phyloP scores from a whole-genome alignment of 495 filamentous ascomycete species.

The Aspergillus biplanus region DNA sequence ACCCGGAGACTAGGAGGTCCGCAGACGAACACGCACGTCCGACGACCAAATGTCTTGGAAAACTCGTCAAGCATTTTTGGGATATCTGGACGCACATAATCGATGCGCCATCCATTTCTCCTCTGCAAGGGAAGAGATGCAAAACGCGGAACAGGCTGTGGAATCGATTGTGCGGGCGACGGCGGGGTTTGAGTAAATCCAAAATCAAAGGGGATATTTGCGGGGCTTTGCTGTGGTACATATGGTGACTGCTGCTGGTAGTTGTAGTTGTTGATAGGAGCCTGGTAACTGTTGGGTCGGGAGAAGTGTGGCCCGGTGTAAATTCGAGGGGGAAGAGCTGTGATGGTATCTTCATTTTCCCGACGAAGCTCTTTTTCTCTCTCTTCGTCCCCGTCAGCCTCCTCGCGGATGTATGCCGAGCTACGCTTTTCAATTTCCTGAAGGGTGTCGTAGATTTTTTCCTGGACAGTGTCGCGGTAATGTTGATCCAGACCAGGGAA shows the following conservation, averaged over 20 bases:
- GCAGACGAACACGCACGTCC: slow-evolving; percentile 93
- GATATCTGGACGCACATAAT: slow-evolving; percentile 91
- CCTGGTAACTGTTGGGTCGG: slow-evolving; percentile 9
- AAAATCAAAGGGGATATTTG: slow-evolving; percentile 37
- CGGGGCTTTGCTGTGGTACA: slow-evolving; percentile 11
- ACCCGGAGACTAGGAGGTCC: slow-evolving; percentile 85
- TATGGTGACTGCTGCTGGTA: slow-evolving; percentile 6
- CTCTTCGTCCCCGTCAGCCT: slow-evolving; percentile 78
- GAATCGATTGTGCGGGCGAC: slow-evolving; percentile 5
- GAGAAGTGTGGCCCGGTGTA: slow-evolving; percentile 24
- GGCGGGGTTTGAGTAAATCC: slow-evolving; percentile 28
- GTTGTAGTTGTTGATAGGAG: slow-evolving; percentile 9
- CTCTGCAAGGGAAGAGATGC: slow-evolving; percentile 73
- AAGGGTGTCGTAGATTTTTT: slow-evolving; percentile 81
- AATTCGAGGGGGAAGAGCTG: slow-evolving; percentile 65
- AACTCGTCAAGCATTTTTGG: slow-evolving; percentile 80
- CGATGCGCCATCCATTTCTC: slow-evolving; percentile 83
- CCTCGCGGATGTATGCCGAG: slow-evolving; percentile 76
- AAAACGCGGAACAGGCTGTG: slow-evolving; percentile 67
- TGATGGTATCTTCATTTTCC: slow-evolving; percentile 86
- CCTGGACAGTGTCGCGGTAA: slow-evolving; percentile 67
- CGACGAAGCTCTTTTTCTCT: slow-evolving; percentile 75
- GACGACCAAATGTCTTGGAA: slow-evolving; percentile 76
- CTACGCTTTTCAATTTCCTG: slow-evolving; percentile 81
- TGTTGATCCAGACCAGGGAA: slow-evolving; percentile 52